Base-by-base conservation (phyloP, 75 land plant genomes). In the Picea sitchensis region DNA sequence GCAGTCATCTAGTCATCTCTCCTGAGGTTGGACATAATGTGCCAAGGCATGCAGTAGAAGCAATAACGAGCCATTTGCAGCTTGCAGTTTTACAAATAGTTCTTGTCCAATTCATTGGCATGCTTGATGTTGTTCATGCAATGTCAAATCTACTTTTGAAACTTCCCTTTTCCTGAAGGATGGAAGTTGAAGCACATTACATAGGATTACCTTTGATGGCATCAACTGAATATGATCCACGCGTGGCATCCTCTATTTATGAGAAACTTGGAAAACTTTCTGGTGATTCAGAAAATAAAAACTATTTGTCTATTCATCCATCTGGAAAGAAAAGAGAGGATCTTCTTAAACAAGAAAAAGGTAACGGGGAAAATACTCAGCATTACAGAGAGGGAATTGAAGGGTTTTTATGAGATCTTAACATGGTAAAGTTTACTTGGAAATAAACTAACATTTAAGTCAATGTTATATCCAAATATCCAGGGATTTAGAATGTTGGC, bases 1-100 rank as follows among this genome's bases (percentile, higher is more conserved):
- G 93, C 99, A 31, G 91, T 97, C 26, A 86, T 97, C 69, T 92
- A 31, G 91, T 97, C 26, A 86, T 97, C 69, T 92, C 91, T 60
- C 99, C 95, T 80, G 99, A 97, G 99, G 91, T 97, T 76, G 98
- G 81, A 14, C 99, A 95, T 82, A 91, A 86, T 60, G 87, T 97
- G 74, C 98, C 98, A 17, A 83, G 99, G 72, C 98, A 95, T 75
- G 79, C 79, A 3, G 98, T 94, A 6, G 99, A 97, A 82, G 80
- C 78, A 76, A 89, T 97, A 13, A 95, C 99, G 18, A 89, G 83
- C 80, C 88, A 92, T 61, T 21, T 97, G 58, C 91, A 93, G 90
- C 76, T 95, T 74, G 82, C 87, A 8, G 83, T 92, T 31, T 14
- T 97, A n/a, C 93, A 97, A 79, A 59, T 97, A 63, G 59, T 93